phyloP scores from a whole-genome alignment of 176 grass and related monocot genomes.

The Musa acuminata region DNA sequence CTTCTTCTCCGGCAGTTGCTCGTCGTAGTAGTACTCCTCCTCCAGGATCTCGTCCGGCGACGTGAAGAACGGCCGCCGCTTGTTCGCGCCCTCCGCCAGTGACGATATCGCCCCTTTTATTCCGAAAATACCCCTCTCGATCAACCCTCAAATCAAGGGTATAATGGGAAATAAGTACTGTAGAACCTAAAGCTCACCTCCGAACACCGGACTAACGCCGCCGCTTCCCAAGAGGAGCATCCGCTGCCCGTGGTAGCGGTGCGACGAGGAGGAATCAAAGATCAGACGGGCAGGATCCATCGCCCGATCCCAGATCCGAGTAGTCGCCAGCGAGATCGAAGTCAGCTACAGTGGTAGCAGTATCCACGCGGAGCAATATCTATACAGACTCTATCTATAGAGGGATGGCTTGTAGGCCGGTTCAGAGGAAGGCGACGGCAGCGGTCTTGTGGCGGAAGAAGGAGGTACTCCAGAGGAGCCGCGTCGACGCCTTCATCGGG shows the following conservation, averaged over 20 bases:
- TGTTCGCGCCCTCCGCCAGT: slow-evolving; percentile 20
- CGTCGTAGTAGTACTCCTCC: slow-evolving; percentile 72
- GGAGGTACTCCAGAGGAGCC: slow-evolving; percentile 3
- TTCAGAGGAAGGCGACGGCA: neutral
- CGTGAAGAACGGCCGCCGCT: slow-evolving; percentile 61
- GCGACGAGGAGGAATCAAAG: slow-evolving; percentile 37
- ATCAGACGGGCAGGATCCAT: slow-evolving; percentile 53
- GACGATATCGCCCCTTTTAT: neutral
- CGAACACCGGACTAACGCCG: slow-evolving; percentile 29
- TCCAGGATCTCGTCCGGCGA: slow-evolving; percentile 69
- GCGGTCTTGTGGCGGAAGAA: slow-evolving; percentile 10
- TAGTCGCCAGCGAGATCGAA: neutral
- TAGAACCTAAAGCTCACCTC: neutral
- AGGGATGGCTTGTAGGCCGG: neutral
- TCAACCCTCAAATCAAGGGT: neutral
- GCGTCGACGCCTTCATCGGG: slow-evolving; percentile 3
- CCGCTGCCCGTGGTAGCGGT: slow-evolving; percentile 25
- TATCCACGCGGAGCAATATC: no score
- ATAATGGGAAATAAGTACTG: slow-evolving; percentile 7
- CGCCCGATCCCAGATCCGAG: neutral
- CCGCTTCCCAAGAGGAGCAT: slow-evolving; percentile 67
- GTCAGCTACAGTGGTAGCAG: neutral
- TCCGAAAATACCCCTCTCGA: neutral
- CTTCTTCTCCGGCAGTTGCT: slow-evolving; percentile 24
- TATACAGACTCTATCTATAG: neutral